phyloP scores from a whole-genome alignment of 495 filamentous ascomycete species.

The Hypoxylon perforatum region DNA sequence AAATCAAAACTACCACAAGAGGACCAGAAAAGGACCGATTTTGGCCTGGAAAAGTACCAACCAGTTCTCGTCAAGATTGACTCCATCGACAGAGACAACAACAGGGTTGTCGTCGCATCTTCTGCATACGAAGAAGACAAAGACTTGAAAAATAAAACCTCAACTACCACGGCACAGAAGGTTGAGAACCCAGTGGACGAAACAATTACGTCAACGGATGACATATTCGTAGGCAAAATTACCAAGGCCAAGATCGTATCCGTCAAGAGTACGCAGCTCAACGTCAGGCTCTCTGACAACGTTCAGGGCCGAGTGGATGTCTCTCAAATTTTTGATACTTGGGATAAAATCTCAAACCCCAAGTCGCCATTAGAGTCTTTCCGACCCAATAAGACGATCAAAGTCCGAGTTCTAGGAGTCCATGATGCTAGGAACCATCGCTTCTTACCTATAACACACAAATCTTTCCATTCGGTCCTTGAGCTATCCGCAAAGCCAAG shows the following conservation, averaged over 20 bases:
- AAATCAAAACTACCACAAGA: constrained; percentile 79
- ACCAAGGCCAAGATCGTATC: constrained; percentile 83
- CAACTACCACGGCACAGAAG: constrained; percentile 37
- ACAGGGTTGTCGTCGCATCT: constrained; percentile 53
- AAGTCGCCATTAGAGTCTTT: constrained; percentile 82
- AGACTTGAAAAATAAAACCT: constrained; percentile 34
- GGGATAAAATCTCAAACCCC: constrained; percentile 83
- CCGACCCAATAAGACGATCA: constrained; percentile 73
- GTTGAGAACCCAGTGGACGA: constrained; percentile 77
- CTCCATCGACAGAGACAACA: constrained; percentile 67
- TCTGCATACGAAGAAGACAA: constrained; percentile 42
- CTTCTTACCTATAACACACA: constrained; percentile 90
- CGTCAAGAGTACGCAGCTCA: constrained; percentile 88
- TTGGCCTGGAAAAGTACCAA: constrained; percentile 79
- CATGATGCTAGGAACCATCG: constrained; percentile 91
- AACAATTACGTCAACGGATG: constrained; percentile 69
- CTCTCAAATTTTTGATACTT: constrained; percentile 87
- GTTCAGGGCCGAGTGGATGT: constrained; percentile 91
- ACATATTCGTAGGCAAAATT: constrained; percentile 77
- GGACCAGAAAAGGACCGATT: constrained; percentile 71
- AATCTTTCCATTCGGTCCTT: constrained; percentile 80
- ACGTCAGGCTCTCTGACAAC: constrained; percentile 89
- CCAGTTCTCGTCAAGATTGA: constrained; percentile 75
- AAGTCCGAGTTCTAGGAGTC: constrained; percentile 83
- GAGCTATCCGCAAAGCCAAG: constrained; percentile 89